phyloP scores from a whole-genome alignment of 2,329 filamentous ascomycete genomes.

The Gaeumannomyces tritici region DNA sequence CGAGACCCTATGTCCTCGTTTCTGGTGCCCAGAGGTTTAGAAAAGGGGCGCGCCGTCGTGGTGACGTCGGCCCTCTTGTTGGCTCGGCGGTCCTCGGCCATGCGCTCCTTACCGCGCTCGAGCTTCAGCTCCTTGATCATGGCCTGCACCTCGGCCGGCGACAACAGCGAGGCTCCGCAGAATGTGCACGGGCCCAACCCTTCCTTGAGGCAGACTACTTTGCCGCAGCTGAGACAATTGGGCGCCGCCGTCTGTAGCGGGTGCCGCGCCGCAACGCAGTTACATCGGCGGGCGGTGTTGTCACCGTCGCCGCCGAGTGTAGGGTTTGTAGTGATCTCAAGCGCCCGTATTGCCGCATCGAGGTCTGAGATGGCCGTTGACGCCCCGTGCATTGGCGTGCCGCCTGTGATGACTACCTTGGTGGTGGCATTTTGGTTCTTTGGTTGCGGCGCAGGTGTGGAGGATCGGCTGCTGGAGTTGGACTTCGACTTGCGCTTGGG shows the following conservation, averaged over 20 bases:
- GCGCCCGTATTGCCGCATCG: constrained; percentile 72
- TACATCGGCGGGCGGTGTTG: constrained; percentile 59
- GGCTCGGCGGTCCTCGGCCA: constrained; percentile 67
- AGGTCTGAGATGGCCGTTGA: constrained; percentile 63
- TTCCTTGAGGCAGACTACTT: constrained; percentile 91
- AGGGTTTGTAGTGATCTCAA: constrained; percentile 90
- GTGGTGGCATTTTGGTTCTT: constrained; percentile 16
- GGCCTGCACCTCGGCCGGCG: constrained; percentile 62
- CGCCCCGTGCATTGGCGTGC: constrained; percentile 72
- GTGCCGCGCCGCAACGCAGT: constrained; percentile 81
- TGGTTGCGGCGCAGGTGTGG: constrained; percentile 40
- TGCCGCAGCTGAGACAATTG: constrained; percentile 87
- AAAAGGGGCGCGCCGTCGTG: constrained; percentile 50
- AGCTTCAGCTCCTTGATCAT: constrained; percentile 79
- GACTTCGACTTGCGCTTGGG: constrained; percentile 48
- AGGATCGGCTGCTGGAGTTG: constrained; percentile 33
- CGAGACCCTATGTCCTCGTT: constrained; percentile 16
- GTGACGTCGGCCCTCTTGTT: constrained; percentile 59
- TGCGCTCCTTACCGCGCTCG: constrained; percentile 79
- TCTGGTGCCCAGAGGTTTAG: constrained; percentile 28
- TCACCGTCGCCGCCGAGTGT: constrained; percentile 35
- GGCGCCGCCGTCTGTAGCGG: constrained; percentile 84
- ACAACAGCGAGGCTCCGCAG: constrained; percentile 68
- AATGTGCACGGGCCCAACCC: constrained; percentile 91
- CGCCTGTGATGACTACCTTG: constrained; percentile 66